Base-by-base conservation (phyloP, 345 rosid species). In the Citropsis articulata region DNA sequence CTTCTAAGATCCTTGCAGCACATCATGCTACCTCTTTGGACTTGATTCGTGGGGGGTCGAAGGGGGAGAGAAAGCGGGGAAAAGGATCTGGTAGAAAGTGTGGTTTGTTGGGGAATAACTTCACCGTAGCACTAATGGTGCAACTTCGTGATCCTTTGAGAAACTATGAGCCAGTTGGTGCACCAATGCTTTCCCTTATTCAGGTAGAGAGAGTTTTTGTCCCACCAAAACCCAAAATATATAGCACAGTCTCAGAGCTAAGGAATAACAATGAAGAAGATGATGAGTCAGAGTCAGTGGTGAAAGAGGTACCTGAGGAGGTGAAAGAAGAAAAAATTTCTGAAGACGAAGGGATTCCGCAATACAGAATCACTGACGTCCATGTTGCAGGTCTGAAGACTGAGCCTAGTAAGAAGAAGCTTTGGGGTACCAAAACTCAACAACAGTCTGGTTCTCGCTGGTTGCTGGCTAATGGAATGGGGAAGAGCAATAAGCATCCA, bases 391-490 rank as follows among this genome's bases (percentile, higher is more conserved):
- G 98, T 76, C 82, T 91, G 71, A 90, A 89, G 86, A 77, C 90
- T 45, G 94, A 91, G 83, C 86, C 90, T 5, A 81, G 86, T 59
- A 87, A 87, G 88, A 91, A 87, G 82, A 89, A 93, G 78, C 83
- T 87, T 9, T 92, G 98, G 97, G 97, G 95, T 71, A 86, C 73
- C 65, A 60, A 85, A 61, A 72, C 81, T 21, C 97, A 92, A 87
- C 89, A 91, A 82, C 97, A 93, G 83, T 92, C 98, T 31, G 98
- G 95, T 79, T 92, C 97, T 48, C 94, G 98, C 40, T 95, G 98
- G 98, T 84, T 91, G 86, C 80, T 93, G 10, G 98, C 98, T 16
- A 93, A 87, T 66, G 98, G 98, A 77, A 95, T 95, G 98, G 98
- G 98, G 36, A 95, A 95, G 91, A 86, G 72, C 81, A 92, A 81